These are phyloP conservation scores for Biscutella auriculata DNA, from an alignment of 441 rosid genomes.

Conservation along the genomic window DNA sequence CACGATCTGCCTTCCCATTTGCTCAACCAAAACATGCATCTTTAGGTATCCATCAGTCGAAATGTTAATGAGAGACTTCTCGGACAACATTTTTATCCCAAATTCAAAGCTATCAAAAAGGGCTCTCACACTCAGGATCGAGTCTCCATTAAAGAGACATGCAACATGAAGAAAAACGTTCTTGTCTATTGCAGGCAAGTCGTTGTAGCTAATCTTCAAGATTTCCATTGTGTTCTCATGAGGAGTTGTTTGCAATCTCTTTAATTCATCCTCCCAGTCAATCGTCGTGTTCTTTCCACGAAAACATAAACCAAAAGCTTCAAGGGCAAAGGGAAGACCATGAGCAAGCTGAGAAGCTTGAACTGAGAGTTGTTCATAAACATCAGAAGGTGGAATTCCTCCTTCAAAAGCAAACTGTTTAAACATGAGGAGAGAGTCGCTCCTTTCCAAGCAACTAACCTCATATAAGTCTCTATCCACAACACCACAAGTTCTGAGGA, in stretches of 20 bases:
- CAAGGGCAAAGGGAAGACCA: constrained; percentile 18
- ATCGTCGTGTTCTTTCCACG: not conserved
- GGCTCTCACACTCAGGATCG: too few relatives aligned
- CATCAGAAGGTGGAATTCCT: not conserved
- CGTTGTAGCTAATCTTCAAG: constrained; percentile 8
- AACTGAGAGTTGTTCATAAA: not conserved
- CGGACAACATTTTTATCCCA: not conserved
- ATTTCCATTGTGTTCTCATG: not conserved
- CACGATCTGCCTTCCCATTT: constrained; percentile 17
- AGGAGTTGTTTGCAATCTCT: not conserved
- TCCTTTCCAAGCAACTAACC: not conserved
- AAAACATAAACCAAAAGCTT: constrained; percentile 9
- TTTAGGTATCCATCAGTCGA: not conserved
- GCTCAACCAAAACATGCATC: constrained; percentile 26
- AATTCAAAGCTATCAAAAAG: not conserved
- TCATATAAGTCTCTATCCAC: not conserved
- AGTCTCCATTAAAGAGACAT: constrained; percentile 11
- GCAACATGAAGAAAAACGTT: constrained; percentile 7
- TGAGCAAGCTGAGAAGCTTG: not conserved
- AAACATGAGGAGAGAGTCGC: constrained; percentile 11
- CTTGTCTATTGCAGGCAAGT: not conserved
- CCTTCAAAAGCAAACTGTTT: not conserved
- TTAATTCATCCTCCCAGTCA: not conserved
- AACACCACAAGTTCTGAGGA: not conserved
- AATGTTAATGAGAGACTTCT: constrained; percentile 9